A percentile compares a stretch with the other conserved stretches of the same genome.
Conservation (phyloP, 768 basidiomycete species). For the Gloeophyllum trabeum region DNA sequence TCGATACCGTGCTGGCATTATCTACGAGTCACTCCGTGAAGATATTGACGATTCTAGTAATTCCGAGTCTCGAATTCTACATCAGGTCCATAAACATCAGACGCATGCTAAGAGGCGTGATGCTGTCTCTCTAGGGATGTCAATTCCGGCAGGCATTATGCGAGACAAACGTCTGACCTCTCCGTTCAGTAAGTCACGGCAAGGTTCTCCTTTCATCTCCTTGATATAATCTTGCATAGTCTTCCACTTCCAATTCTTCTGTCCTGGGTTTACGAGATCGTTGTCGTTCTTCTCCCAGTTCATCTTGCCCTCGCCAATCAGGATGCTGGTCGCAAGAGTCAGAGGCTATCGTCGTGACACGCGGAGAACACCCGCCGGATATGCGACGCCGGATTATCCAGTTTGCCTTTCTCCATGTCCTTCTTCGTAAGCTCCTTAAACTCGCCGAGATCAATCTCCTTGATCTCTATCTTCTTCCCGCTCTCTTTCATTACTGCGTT, state of each 20-base stretch:
- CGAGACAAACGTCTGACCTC: too few species aligned
- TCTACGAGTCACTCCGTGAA: too few species aligned
- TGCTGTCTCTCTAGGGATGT: too few species aligned
- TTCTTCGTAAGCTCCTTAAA: neutral
- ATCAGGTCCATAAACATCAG: too few species aligned
- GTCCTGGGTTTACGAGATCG: constrained; percentile 13
- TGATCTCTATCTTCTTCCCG: neutral
- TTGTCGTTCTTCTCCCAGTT: constrained; percentile 11
- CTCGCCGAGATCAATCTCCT: neutral
- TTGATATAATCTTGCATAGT: constrained; percentile 7
- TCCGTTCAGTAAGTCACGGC: too few species aligned
- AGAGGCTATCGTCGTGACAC: neutral
- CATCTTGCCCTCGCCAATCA: constrained; percentile 9
- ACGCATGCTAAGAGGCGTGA: too few species aligned
- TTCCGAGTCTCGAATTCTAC: too few species aligned
- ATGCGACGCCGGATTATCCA: neutral
- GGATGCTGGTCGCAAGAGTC: constrained; percentile 4
- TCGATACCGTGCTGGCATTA: too few species aligned
- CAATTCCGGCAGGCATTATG: too few species aligned
- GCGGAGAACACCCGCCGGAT: neutral
- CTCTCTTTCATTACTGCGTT: neutral
- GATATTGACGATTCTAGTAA: too few species aligned
- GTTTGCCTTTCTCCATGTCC: neutral
- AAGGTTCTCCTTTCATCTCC: too few species aligned
- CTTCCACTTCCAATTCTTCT: constrained; percentile 14